Conservation (phyloP, 1,284 basidiomycete species). For the Rhizoctonia solani region DNA sequence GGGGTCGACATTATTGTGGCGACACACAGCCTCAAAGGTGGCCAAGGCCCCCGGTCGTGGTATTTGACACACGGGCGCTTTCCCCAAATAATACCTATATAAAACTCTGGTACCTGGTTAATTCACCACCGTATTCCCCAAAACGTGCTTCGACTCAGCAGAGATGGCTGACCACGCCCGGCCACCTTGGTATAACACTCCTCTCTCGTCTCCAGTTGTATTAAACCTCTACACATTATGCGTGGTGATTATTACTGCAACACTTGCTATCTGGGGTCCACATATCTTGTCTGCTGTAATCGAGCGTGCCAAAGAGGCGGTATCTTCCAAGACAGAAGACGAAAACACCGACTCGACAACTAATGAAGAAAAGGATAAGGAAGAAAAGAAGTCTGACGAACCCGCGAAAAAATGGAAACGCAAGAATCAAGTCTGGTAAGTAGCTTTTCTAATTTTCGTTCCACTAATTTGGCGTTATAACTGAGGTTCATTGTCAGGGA, state of each 20-base stretch:
- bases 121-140: neutral
- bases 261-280: slow-evolving; percentile 26
- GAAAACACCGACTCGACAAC: neutral
- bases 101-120: slow-evolving; percentile 1
- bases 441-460: neutral
- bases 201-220: slow-evolving; percentile 22
- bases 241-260: slow-evolving; percentile 18
- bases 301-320: slow-evolving; percentile 13
- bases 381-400: neutral
- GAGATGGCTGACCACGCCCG: neutral
- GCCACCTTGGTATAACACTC: neutral
- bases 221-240: slow-evolving; percentile 16
- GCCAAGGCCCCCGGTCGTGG: no score
- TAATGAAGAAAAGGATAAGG: slow-evolving; percentile 19
- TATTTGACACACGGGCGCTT: slow-evolving; percentile 4
- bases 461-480: neutral
- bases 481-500: neutral
- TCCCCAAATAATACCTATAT: neutral
- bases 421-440: slow-evolving; percentile 26
- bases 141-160: neutral
- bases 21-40: neutral
- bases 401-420: slow-evolving; percentile 30
- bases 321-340: neutral
- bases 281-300: neutral
- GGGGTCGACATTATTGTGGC: no score